Percentiles rank a stretch among this genome's conserved stretches.
Evolutionary conservation across 306 rosid species (phyloP).

Genomic region (Pueraria montana): DNA sequence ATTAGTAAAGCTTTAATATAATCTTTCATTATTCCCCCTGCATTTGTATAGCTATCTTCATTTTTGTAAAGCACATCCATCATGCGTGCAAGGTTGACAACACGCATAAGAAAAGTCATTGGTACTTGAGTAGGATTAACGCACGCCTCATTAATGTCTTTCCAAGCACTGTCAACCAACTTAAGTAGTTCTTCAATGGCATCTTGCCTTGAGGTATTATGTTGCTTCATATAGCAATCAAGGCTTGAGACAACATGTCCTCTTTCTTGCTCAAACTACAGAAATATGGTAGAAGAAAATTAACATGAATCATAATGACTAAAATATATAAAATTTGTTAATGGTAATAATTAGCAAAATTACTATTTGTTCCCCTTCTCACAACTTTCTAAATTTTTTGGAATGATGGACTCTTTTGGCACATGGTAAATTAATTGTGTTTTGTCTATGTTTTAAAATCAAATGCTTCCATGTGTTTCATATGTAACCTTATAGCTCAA

Average conservation of each 20-base stretch:
- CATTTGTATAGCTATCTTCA: conserved; percentile 30
- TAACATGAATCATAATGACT: too few relatives aligned
- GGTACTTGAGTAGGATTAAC: background rate
- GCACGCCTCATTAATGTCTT: conserved; percentile 22
- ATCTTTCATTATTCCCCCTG: background rate
- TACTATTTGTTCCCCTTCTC: too few relatives aligned
- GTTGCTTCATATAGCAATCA: conserved; percentile 28
- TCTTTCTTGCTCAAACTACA: too few relatives aligned
- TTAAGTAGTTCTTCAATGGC: background rate
- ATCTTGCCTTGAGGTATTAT: background rate
- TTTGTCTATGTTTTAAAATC: too few relatives aligned
- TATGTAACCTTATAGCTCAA: too few relatives aligned
- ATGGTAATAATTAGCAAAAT: too few relatives aligned
- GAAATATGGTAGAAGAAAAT: too few relatives aligned
- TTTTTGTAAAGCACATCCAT: conserved; percentile 19
- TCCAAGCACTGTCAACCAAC: conserved; percentile 28
- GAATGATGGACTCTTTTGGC: too few relatives aligned
- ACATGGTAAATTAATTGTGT: too few relatives aligned
- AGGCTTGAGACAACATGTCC: conserved; percentile 18
- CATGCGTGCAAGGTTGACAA: conserved; percentile 1
- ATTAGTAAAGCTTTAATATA: background rate
- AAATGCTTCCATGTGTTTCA: too few relatives aligned
- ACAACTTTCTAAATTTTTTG: too few relatives aligned
- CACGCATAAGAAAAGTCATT: background rate
- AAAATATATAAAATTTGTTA: too few relatives aligned